A percentile compares a stretch with the other conserved stretches of the same genome.
These are phyloP conservation scores for Macrolepiota fuliginosa DNA, from an alignment of 768 basidiomycete genomes.

Conservation along the genomic window DNA sequence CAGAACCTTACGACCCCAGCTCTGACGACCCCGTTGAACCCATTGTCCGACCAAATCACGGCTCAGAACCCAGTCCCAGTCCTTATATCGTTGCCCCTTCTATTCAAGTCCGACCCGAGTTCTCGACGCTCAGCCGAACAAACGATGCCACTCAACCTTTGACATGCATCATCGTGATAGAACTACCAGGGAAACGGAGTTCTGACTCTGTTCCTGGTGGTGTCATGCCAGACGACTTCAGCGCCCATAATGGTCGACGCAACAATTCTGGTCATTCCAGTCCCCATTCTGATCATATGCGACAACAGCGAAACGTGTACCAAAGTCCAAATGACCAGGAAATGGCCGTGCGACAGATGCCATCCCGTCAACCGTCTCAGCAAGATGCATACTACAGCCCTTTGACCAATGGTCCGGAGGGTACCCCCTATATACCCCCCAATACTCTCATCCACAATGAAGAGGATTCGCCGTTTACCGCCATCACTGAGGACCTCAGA, in stretches of 20 bases:
- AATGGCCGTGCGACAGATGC: background rate
- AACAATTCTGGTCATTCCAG: constrained; percentile 40
- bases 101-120: constrained; percentile 93
- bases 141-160: constrained; percentile 74
- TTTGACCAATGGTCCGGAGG: constrained; percentile 30
- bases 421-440: constrained; percentile 24
- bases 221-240: constrained; percentile 46
- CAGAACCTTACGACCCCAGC: constrained; percentile 60
- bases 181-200: constrained; percentile 77
- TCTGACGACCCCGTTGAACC: constrained; percentile 87
- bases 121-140: constrained; percentile 73
- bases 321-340: constrained; percentile 10
- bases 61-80: constrained; percentile 47
- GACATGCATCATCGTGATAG: constrained; percentile 92
- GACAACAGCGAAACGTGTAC: constrained; percentile 20
- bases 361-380: constrained; percentile 20
- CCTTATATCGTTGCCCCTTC: constrained; percentile 86
- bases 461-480: constrained; percentile 74
- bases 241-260: constrained; percentile 24
- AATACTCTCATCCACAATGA: constrained; percentile 42
- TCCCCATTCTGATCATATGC: constrained; percentile 27
- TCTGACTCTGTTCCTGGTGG: constrained; percentile 51
- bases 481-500: constrained; percentile 86
- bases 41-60: constrained; percentile 46
- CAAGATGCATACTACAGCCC: constrained; percentile 29